These are phyloP conservation scores for Vitis cinerea DNA, from an alignment of 164 flowering plant species.

Conservation along the genomic window DNA sequence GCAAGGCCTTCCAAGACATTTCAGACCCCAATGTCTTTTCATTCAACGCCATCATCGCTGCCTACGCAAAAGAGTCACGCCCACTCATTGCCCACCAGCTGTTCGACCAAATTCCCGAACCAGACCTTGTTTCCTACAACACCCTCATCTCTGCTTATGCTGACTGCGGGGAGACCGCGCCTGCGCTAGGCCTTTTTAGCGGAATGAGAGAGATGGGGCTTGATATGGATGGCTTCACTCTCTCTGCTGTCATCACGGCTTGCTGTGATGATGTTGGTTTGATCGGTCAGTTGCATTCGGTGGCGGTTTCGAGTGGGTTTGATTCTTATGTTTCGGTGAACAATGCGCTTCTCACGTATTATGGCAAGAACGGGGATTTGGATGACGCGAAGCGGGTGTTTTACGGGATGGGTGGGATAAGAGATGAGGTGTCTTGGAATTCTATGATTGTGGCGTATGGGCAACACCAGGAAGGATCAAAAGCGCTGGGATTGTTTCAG, in stretches of 20 bases:
- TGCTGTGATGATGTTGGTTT: constrained; percentile 30
- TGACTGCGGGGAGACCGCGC: constrained; percentile 34
- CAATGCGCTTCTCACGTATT: constrained; percentile 58
- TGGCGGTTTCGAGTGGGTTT: constrained; percentile 47
- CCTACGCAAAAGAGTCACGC: constrained; percentile 61
- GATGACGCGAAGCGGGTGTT: constrained; percentile 55
- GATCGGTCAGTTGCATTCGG: constrained; percentile 53
- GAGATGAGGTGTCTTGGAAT: constrained; percentile 89
- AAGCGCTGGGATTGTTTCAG: constrained; percentile 59
- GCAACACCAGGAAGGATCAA: constrained; percentile 57
- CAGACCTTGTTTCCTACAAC: constrained; percentile 78
- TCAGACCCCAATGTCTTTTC: constrained; percentile 68
- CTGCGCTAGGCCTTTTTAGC: constrained; percentile 41
- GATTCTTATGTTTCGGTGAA: constrained; percentile 60
- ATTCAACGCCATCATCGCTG: constrained; percentile 65
- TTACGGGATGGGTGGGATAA: constrained; percentile 43
- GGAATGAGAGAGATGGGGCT: constrained; percentile 46
- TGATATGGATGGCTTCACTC: constrained; percentile 69
- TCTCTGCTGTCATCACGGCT: constrained; percentile 63
- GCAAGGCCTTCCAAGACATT: constrained; percentile 45
- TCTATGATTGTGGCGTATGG: constrained; percentile 83
- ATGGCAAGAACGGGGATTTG: constrained; percentile 57
- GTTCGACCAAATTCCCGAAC: constrained; percentile 73
- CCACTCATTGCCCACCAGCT: constrained; percentile 48
- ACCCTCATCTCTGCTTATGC: constrained; percentile 79